A percentile compares a stretch with the other conserved stretches of the same genome.
These are phyloP conservation scores for Saccharomycopsis amapae DNA, from an alignment of 805 yeast genomes.

Conservation along the genomic window DNA sequence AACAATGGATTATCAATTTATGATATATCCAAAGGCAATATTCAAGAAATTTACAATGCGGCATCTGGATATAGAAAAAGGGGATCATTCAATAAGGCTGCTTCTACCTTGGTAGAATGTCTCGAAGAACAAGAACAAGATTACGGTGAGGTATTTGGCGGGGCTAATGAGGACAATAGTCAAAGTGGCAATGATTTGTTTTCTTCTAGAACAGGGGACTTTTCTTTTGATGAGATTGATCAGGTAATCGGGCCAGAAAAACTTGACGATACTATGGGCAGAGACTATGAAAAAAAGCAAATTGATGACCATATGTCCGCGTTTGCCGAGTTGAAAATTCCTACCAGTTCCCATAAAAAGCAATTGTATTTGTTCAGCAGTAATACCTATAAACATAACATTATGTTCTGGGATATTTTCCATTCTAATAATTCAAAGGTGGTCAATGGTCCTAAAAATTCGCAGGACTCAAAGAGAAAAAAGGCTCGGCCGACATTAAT, in stretches of 20 bases:
- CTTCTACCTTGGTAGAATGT: too few species aligned
- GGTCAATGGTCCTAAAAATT: constrained; percentile 5
- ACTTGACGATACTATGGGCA: not conserved
- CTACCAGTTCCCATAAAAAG: constrained; percentile 13
- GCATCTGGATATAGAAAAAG: not conserved
- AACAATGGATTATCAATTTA: constrained; percentile 14
- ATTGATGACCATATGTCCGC: not conserved
- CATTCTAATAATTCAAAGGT: constrained; percentile 11
- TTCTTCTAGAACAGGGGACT: not conserved
- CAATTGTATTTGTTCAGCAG: constrained; percentile 18
- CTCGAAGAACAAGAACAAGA: constrained; percentile 27
- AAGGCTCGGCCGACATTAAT: constrained; percentile 29
- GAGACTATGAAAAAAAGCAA: not conserved
- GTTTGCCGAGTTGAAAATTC: constrained; percentile 11
- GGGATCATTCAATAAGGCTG: too few species aligned
- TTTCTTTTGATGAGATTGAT: constrained; percentile 12
- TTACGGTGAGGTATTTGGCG: not conserved
- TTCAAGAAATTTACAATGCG: constrained; percentile 14
- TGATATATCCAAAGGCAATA: constrained; percentile 45
- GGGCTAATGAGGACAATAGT: constrained; percentile 4
- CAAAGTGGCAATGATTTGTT: not conserved
- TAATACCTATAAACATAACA: constrained; percentile 13
- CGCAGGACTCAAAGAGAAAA: constrained; percentile 6
- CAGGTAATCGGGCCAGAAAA: not conserved
- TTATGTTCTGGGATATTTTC: constrained; percentile 34